Conservation (phyloP, 2,329 filamentous ascomycete species). For the Alternaria infectoria region DNA sequence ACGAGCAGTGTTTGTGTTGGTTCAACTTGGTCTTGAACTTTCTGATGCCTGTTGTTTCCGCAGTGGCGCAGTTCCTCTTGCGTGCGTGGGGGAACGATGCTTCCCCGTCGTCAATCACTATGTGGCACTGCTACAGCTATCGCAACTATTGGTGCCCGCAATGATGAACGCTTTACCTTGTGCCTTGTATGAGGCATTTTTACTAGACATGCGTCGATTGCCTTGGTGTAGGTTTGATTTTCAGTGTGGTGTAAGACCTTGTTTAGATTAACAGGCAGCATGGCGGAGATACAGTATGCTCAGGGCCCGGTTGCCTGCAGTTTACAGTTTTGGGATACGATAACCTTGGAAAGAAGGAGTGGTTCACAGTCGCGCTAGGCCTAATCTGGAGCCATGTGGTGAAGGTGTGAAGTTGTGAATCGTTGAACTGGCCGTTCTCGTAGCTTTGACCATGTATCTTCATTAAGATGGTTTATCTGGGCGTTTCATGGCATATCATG, state of each 20-base stretch:
- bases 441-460: neutral
- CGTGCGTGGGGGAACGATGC: neutral
- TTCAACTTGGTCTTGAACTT: neutral
- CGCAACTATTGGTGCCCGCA: neutral
- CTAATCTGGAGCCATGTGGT: neutral
- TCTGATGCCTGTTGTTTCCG: neutral
- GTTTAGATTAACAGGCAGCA: neutral
- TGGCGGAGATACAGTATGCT: neutral
- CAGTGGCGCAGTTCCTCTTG: neutral
- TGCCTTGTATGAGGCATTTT: neutral
- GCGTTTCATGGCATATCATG: neutral
- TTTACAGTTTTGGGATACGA: neutral
- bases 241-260: neutral
- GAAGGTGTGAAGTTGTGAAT: neutral
- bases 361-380: neutral
- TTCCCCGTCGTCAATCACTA: neutral
- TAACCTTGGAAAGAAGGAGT: neutral
- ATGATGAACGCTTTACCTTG: neutral
- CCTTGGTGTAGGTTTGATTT: neutral
- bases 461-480: neutral
- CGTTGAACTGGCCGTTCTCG: neutral
- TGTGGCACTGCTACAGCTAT: neutral
- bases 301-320: neutral
- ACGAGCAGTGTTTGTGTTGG: neutral
- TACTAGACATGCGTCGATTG: neutral